These are phyloP conservation scores for Fusarium proliferatum DNA, from an alignment of 2,329 filamentous ascomycete genomes.

Conservation along the genomic window DNA sequence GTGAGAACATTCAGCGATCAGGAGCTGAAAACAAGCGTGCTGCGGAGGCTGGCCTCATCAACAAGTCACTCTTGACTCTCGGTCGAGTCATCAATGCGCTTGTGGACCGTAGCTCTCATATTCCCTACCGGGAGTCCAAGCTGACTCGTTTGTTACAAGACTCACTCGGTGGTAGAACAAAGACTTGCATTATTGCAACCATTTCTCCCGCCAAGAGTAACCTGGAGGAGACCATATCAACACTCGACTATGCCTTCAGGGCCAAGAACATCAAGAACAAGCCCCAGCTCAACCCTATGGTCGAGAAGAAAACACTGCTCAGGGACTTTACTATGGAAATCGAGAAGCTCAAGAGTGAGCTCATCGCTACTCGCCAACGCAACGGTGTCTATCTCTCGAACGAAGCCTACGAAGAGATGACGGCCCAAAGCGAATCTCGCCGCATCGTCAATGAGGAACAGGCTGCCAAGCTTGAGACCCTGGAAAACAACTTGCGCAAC, in stretches of 20 bases:
- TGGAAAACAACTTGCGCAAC: conserved; percentile 90
- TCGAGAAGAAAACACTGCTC: conserved; percentile 93
- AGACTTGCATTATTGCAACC: conserved; percentile 98
- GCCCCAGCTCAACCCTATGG: conserved; percentile 90
- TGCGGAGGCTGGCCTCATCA: conserved; percentile 94
- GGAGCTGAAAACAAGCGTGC: conserved; percentile 98
- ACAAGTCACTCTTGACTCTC: conserved; percentile 94
- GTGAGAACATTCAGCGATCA: conserved; percentile 96
- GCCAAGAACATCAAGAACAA: conserved; percentile 99
- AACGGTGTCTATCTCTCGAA: conserved; percentile 95
- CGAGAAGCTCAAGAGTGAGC: conserved; percentile 91
- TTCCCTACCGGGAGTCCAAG: conserved; percentile 94
- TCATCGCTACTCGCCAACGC: conserved; percentile 90
- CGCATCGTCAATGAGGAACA: conserved; percentile 94
- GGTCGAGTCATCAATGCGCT: conserved; percentile 97
- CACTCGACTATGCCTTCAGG: conserved; percentile 95
- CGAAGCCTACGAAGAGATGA: conserved; percentile 91
- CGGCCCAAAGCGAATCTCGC: conserved; percentile 89
- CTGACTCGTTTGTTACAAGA: conserved; percentile 95
- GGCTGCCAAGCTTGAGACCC: conserved; percentile 87
- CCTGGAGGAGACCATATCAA: conserved; percentile 97
- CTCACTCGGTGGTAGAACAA: conserved; percentile 92
- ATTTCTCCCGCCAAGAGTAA: conserved; percentile 95
- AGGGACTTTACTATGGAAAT: conserved; percentile 93
- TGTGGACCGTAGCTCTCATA: conserved; percentile 89